Evolutionary conservation across 768 basidiomycete species (phyloP).

Genomic region (Termitomyces sp.): DNA sequence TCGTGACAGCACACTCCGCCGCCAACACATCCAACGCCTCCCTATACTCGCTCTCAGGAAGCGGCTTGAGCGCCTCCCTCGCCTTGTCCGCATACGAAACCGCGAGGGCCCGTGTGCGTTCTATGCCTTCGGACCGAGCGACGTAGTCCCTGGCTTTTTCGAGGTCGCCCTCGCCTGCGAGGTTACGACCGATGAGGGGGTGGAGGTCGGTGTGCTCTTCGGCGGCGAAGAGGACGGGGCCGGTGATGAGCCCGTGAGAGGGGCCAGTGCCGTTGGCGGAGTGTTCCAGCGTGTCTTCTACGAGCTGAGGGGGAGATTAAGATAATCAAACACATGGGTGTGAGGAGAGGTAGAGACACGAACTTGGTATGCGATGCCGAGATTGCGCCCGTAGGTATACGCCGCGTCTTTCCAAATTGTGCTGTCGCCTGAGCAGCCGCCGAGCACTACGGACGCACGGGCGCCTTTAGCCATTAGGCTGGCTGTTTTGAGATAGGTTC

Average conservation of each 20-base stretch:
- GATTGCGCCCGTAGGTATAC: constrained; percentile 84
- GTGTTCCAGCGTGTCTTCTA: constrained; percentile 80
- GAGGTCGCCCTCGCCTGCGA: constrained; percentile 72
- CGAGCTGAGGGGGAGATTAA: constrained; percentile 43
- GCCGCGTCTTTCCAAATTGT: constrained; percentile 82
- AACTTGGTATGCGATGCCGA: constrained; percentile 70
- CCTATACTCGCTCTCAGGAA: constrained; percentile 82
- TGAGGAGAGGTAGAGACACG: not conserved
- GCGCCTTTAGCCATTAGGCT: constrained; percentile 87
- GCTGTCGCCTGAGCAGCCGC: constrained; percentile 62
- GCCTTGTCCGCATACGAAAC: constrained; percentile 71
- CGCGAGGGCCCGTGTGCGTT: constrained; percentile 76
- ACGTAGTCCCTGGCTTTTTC: constrained; percentile 59
- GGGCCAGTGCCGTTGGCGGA: constrained; percentile 36
- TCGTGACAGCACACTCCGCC: constrained; percentile 60
- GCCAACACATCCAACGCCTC: constrained; percentile 69
- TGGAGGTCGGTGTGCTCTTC: constrained; percentile 77
- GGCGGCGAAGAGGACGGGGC: constrained; percentile 80
- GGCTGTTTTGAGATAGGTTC: constrained; percentile 80
- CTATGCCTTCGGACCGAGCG: constrained; percentile 63
- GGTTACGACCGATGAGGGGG: constrained; percentile 74
- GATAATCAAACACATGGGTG: constrained; percentile 5
- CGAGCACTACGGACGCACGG: constrained; percentile 81
- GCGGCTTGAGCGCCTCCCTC: constrained; percentile 52
- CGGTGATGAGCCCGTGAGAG: constrained; percentile 45